phyloP scores from a whole-genome alignment of 768 basidiomycete genomes.

The Coprinopsis marcescibilis region DNA sequence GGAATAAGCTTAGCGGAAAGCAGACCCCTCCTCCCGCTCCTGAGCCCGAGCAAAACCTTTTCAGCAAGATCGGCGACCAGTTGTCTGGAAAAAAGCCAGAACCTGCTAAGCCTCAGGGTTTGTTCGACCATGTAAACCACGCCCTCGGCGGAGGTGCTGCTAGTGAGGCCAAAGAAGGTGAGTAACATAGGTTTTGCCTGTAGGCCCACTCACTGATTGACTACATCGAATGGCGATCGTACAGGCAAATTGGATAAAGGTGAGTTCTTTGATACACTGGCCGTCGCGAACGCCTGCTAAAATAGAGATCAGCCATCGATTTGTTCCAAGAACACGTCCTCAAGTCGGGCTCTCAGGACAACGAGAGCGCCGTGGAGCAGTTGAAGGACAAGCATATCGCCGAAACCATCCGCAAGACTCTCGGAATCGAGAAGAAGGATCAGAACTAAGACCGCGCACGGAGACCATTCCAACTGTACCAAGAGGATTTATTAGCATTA shows the following conservation, averaged over 20 bases:
- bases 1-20: not conserved
- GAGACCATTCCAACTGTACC: too few relatives aligned
- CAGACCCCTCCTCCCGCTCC: conserved; percentile 11
- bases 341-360: conserved; percentile 28
- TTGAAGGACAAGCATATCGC: conserved; percentile 35
- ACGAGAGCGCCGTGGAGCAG: conserved; percentile 35
- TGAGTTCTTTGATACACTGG: conserved; percentile 12
- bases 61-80: conserved; percentile 12
- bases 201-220: not conserved
- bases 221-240: not conserved
- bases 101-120: conserved; percentile 11
- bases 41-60: conserved; percentile 8
- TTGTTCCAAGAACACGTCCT: conserved; percentile 37
- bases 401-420: conserved; percentile 23
- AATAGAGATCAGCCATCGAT: conserved; percentile 26
- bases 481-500: not conserved
- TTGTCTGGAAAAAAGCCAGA: conserved; percentile 12
- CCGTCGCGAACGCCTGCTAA: not conserved
- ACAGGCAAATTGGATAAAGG: conserved; percentile 26
- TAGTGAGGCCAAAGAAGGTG: conserved; percentile 21
- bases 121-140: conserved; percentile 16
- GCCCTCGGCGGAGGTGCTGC: conserved; percentile 20
- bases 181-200: not conserved
- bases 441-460: not conserved
- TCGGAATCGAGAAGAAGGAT: conserved; percentile 1